Conservation (phyloP, 176 grass and related monocot genomes). For the Oryza glumipatula region DNA sequence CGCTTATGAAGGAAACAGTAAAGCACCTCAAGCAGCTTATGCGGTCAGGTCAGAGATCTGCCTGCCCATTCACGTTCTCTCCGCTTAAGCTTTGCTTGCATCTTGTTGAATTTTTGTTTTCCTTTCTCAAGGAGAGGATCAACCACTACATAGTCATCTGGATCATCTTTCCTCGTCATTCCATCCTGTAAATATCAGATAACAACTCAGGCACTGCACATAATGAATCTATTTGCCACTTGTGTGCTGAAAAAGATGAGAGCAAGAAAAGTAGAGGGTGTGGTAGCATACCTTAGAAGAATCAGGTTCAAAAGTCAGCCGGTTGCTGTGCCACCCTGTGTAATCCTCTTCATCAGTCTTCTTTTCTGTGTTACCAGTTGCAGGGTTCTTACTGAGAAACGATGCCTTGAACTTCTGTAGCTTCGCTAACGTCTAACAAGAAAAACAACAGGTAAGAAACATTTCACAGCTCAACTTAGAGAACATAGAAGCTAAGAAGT, state of each 20-base stretch:
- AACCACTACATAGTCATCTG: constrained; percentile 90
- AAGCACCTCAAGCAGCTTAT: constrained; percentile 17
- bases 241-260: background rate
- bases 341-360: constrained; percentile 50
- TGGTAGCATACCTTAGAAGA: constrained; percentile 60
- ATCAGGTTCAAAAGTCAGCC: constrained; percentile 62
- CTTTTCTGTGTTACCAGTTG: constrained; percentile 41
- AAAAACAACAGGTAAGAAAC: constrained; percentile 31
- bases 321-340: constrained; percentile 69
- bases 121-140: constrained; percentile 97
- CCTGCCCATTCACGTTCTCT: constrained; percentile 92
- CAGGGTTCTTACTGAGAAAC: constrained; percentile 53
- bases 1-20: constrained; percentile 6
- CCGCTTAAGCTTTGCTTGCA: constrained; percentile 89
- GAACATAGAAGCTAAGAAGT: background rate
- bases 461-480: constrained; percentile 21
- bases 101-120: constrained; percentile 97
- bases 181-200: constrained; percentile 54
- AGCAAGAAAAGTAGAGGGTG: background rate
- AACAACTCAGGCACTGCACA: constrained; percentile 12
- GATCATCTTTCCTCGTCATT: constrained; percentile 88
- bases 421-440: constrained; percentile 73
- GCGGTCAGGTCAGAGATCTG: constrained; percentile 87
- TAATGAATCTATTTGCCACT: constrained; percentile 13
- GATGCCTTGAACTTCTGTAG: constrained; percentile 77